Evolutionary conservation across 2,329 filamentous ascomycete species (phyloP), one percentile per base, ranked within the genome.

Genomic region (Phialophora tarda): DNA sequence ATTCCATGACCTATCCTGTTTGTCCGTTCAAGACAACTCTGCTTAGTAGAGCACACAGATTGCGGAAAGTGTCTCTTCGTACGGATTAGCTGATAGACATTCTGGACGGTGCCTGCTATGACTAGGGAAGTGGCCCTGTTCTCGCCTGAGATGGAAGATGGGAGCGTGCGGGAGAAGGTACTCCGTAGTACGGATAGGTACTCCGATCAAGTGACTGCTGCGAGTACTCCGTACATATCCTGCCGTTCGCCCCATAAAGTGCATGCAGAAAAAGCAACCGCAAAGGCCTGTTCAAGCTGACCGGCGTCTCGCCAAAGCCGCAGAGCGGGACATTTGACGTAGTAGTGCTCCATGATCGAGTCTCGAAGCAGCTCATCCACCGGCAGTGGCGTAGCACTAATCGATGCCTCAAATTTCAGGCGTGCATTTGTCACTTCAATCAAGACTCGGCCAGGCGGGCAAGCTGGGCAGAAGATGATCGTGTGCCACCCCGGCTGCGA

Each of bases 241-340:
- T 23, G 10, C 21, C 48, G 10, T 2, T 10, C 48, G 17, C 47
- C 23, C 48, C 48, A 26, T 58, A 34, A 59, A 59, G 57, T 59
- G 41, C 57, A 7, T 59, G 41, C 57, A 59, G 44, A 21, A 32
- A 21, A 10, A 34, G 47, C 47, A 57, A 57, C 14, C 17, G 17
- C 41, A 59, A 59, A 59, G 57, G 44, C 21, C 57, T 17, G 17
- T 30, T 21, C 24, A 30, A 59, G 57, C 57, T 59, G 57, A 59
- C 57, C 57, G 57, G 57, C 57, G 38, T 30, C 57, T 59, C 57
- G 38, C 57, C 57, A 50, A 47, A 26, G 57, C 26, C 57, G 47
- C 57, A 24, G 26, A 21, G 12, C 24, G 30, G 47, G 38, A 44
- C 26, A 8, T 14, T 48, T 59, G 41, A 59, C 57, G 41, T 59